Evolutionary conservation across 345 rosid genomes (phyloP).

Genomic region (Psidium guajava): DNA sequence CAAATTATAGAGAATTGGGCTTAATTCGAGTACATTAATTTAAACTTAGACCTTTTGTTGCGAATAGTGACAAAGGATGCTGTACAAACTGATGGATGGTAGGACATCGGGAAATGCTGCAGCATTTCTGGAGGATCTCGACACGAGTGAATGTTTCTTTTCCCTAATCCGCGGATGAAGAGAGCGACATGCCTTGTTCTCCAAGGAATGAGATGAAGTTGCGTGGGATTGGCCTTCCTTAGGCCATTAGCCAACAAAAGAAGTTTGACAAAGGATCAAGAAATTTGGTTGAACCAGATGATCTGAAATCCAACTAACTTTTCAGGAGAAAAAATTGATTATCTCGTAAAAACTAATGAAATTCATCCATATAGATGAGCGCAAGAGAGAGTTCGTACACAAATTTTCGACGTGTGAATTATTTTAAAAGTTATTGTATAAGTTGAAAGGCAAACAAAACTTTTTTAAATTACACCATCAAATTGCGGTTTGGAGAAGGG

Average conservation of each 20-base stretch:
- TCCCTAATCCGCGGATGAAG: neutral
- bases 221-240: too few species aligned
- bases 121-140: neutral
- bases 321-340: accelerated
- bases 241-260: neutral
- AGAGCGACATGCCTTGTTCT: neutral
- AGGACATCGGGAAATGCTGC: neutral
- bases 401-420: neutral
- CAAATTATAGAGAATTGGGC: too few species aligned
- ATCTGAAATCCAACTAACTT: neutral
- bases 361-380: too few species aligned
- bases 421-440: neutral
- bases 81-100: too few species aligned
- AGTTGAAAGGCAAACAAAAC: accelerated
- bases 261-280: neutral
- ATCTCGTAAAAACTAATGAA: neutral
- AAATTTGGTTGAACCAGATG: neutral
- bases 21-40: too few species aligned
- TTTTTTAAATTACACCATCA: accelerated
- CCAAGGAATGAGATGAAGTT: neutral
- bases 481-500: neutral
- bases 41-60: neutral
- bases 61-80: neutral
- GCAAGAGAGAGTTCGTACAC: neutral
- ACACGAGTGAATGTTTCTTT: neutral